Conservation (phyloP, 768 basidiomycete genomes). For the Xerocomellus intermedius region DNA sequence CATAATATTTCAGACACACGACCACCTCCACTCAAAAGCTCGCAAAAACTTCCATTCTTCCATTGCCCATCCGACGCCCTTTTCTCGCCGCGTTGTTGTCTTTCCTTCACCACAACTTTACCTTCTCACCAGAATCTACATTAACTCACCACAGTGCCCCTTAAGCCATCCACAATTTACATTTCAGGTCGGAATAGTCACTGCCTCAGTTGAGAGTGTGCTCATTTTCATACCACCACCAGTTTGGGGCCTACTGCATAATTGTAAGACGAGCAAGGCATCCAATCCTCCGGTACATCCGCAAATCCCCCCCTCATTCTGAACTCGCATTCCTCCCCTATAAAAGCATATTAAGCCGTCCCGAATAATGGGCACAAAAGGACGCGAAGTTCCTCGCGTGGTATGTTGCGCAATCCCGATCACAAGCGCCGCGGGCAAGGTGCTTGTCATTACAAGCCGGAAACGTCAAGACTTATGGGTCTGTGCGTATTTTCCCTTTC, state of each 20-base stretch:
- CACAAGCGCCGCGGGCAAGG: constrained; percentile 65
- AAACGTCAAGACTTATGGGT: constrained; percentile 82
- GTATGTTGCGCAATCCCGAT: constrained; percentile 93
- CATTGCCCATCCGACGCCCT: constrained; percentile 3
- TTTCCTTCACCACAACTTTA: constrained; percentile 10
- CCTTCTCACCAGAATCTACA: neutral
- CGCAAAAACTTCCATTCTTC: constrained; percentile 15
- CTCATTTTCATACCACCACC: constrained; percentile 12
- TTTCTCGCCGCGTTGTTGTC: constrained; percentile 1
- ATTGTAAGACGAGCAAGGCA: neutral
- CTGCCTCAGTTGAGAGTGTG: neutral
- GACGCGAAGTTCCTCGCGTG: constrained; percentile 76
- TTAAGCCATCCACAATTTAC: constrained; percentile 6
- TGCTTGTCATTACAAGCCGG: constrained; percentile 81
- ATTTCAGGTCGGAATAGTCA: constrained; percentile 8
- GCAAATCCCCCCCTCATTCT: neutral
- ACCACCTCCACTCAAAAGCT: constrained; percentile 31
- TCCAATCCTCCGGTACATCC: neutral
- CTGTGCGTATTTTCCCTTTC: constrained; percentile 58
- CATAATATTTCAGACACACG: constrained; percentile 39
- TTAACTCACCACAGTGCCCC: constrained; percentile 15
- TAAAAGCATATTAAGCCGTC: constrained; percentile 1
- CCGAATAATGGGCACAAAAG: constrained; percentile 57
- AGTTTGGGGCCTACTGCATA: neutral
- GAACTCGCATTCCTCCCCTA: constrained; percentile 1